A percentile compares a stretch with the other conserved stretches of the same genome.
Evolutionary conservation across 495 filamentous ascomycete species (phyloP).

Genomic region (Penicillium canariense): DNA sequence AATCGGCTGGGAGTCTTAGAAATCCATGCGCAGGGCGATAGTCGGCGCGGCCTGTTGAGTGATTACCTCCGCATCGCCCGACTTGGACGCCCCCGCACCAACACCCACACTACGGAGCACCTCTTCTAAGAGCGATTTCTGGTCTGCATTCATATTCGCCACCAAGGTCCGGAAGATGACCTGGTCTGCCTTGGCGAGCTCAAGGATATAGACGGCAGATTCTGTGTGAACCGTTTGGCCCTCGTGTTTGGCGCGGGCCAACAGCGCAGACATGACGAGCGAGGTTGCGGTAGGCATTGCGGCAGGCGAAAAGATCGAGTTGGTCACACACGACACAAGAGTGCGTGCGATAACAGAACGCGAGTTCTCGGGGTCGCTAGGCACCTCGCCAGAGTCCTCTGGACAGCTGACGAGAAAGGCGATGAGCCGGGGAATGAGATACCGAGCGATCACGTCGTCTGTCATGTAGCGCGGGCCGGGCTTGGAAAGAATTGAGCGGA

Average conservation of each 20-base stretch:
- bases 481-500: conserved; percentile 77
- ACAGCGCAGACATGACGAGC: conserved; percentile 74
- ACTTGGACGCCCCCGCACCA: conserved; percentile 30
- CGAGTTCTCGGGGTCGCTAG: conserved; percentile 71
- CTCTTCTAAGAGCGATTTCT: conserved; percentile 77
- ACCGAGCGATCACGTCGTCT: conserved; percentile 69
- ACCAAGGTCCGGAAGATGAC: conserved; percentile 73
- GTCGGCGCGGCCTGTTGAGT: conserved; percentile 63
- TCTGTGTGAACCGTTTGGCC: conserved; percentile 56
- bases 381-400: conserved; percentile 47
- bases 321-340: conserved; percentile 65
- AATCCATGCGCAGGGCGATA: conserved; percentile 94
- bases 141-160: conserved; percentile 62
- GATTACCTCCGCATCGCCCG: conserved; percentile 28
- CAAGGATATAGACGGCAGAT: conserved; percentile 71
- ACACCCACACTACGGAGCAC: conserved; percentile 63
- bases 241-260: conserved; percentile 62
- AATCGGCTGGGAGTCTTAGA: conserved; percentile 40
- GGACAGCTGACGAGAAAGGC: conserved; percentile 66
- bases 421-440: conserved; percentile 74
- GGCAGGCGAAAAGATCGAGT: conserved; percentile 40
- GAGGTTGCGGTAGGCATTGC: conserved; percentile 63
- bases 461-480: conserved; percentile 59
- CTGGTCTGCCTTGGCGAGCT: conserved; percentile 75
- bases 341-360: conserved; percentile 67